These are phyloP conservation scores for Lanzia echinophila DNA, from an alignment of 2,329 filamentous ascomycete species.

Conservation along the genomic window DNA sequence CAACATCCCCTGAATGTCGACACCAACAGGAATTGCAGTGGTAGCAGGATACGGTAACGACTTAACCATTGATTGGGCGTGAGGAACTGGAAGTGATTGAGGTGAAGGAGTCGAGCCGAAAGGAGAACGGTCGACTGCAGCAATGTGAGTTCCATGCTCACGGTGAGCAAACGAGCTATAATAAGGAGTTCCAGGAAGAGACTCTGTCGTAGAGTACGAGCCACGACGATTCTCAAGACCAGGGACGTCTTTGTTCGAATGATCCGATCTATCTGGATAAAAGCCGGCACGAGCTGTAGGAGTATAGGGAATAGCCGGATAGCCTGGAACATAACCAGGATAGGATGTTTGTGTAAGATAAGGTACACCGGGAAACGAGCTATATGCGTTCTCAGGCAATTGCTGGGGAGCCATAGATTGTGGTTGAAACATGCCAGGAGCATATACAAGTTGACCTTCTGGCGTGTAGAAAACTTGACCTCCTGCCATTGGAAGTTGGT, in stretches of 20 bases:
- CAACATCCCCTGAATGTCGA: constrained; percentile 55
- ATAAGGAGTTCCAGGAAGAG: constrained; percentile 58
- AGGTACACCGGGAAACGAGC: constrained; percentile 25
- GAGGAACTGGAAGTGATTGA: constrained; percentile 45
- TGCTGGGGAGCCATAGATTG: constrained; percentile 22
- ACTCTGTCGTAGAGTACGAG: constrained; percentile 63
- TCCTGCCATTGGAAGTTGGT: constrained; percentile 28
- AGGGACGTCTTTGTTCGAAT: constrained; percentile 43
- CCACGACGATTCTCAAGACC: constrained; percentile 59
- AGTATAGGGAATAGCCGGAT: constrained; percentile 28
- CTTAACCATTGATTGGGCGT: constrained; percentile 31
- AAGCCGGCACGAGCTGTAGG: constrained; percentile 23
- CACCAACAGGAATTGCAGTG: constrained; percentile 27
- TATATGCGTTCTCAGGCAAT: constrained; percentile 27
- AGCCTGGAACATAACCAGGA: constrained; percentile 28
- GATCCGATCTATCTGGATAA: constrained; percentile 27
- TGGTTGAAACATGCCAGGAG: constrained; percentile 28
- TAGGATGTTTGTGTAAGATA: constrained; percentile 29
- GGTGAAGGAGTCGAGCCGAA: constrained; percentile 63
- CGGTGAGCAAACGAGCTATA: constrained; percentile 52
- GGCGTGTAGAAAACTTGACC: constrained; percentile 31
- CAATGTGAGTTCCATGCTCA: constrained; percentile 53
- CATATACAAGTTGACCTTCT: constrained; percentile 13
- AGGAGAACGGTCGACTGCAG: constrained; percentile 51
- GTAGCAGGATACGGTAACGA: constrained; percentile 28